Conservation (phyloP, 1,284 basidiomycete genomes). For the Grifola frondosa region DNA sequence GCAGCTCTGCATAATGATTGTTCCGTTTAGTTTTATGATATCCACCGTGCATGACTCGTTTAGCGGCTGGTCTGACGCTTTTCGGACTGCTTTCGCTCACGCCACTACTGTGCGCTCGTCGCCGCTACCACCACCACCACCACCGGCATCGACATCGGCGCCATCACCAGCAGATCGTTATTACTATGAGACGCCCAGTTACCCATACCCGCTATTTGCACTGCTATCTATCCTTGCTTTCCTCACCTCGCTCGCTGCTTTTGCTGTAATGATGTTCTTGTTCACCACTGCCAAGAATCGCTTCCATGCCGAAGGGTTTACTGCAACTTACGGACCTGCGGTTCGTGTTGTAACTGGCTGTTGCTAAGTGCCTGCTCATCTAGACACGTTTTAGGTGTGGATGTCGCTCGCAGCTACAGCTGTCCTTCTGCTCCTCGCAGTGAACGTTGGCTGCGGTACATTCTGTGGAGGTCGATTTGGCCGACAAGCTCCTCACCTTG, state of each 20-base stretch:
- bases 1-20: conserved; percentile 12
- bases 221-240: conserved; percentile 26
- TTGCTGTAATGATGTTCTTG: conserved; percentile 26
- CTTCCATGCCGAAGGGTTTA: conserved; percentile 22
- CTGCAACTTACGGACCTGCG: conserved; percentile 28
- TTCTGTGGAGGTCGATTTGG: conserved; percentile 29
- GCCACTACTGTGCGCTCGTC: conserved; percentile 24
- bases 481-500: conserved; percentile 16
- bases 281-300: conserved; percentile 24
- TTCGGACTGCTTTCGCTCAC: conserved; percentile 23
- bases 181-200: too few species aligned
- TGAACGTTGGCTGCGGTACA: conserved; percentile 32
- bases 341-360: conserved; percentile 22
- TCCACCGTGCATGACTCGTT: neutral
- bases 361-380: neutral
- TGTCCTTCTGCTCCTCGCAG: conserved; percentile 21
- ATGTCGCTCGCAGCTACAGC: conserved; percentile 30
- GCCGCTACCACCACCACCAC: too few species aligned
- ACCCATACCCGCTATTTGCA: conserved; percentile 25
- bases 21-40: neutral
- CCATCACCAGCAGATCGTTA: too few species aligned
- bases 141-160: too few species aligned
- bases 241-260: conserved; percentile 24
- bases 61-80: conserved; percentile 28
- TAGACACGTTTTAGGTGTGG: conserved; percentile 26